phyloP scores from a whole-genome alignment of 345 rosid species.

The Populus davidiana region DNA sequence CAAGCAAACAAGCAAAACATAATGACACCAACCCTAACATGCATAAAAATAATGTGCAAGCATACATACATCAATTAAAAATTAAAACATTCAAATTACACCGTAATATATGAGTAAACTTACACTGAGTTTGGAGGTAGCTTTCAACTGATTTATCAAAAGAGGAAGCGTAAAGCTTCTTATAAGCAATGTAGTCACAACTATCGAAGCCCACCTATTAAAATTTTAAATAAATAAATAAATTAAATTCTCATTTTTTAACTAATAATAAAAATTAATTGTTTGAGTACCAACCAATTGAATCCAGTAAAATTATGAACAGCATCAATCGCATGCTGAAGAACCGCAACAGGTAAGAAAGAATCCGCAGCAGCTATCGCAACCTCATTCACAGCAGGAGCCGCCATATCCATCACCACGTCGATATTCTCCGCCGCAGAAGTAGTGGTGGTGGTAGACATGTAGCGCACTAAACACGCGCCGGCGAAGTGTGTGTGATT shows the following conservation, averaged over 20 bases:
- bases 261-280: background rate
- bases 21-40: background rate
- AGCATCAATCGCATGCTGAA: constrained; percentile 66
- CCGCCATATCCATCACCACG: constrained; percentile 46
- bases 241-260: too few species aligned
- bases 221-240: too few species aligned
- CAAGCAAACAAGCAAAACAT: background rate
- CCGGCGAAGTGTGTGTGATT: constrained; percentile 18
- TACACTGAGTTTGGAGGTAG: background rate
- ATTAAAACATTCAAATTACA: background rate
- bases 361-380: constrained; percentile 72
- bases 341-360: constrained; percentile 54
- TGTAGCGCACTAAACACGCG: constrained; percentile 44
- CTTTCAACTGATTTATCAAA: constrained; percentile 48
- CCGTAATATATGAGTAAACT: background rate
- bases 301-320: constrained; percentile 66
- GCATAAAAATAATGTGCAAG: background rate
- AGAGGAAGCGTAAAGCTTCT: constrained; percentile 68
- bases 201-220: constrained; percentile 87
- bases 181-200: constrained; percentile 61
- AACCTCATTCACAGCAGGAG: constrained; percentile 62
- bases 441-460: constrained; percentile 55
- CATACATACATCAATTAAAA: background rate
- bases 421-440: constrained; percentile 46
- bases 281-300: constrained; percentile 39